phyloP scores from a whole-genome alignment of 2,329 filamentous ascomycete species.

The Septoria linicola region DNA sequence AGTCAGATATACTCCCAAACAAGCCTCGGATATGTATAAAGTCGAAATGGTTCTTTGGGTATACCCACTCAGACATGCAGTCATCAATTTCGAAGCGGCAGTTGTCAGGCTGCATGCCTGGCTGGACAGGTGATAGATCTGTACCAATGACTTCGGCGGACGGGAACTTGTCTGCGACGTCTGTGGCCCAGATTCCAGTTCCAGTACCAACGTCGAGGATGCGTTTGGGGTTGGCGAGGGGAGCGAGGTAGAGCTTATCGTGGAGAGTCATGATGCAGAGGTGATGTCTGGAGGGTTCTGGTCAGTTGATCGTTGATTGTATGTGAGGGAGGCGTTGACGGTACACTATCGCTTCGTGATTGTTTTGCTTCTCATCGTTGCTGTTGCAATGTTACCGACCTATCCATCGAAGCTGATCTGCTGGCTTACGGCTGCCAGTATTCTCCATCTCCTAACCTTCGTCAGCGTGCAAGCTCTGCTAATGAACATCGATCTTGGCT shows the following conservation, averaged over 20 bases:
- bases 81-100: constrained; percentile 49
- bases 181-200: constrained; percentile 44
- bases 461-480: constrained; percentile 1
- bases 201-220: constrained; percentile 50
- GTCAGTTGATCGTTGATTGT: neutral
- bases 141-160: constrained; percentile 40
- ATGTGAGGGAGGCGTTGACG: neutral
- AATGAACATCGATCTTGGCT: constrained; percentile 12
- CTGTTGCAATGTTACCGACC: neutral
- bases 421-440: constrained; percentile 36
- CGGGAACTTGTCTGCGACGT: constrained; percentile 37
- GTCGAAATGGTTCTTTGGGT: constrained; percentile 41
- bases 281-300: constrained; percentile 39
- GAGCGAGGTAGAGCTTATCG: constrained; percentile 35
- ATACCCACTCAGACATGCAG: constrained; percentile 42
- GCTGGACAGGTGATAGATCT: constrained; percentile 40
- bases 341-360: constrained; percentile 34
- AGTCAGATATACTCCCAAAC: constrained; percentile 44
- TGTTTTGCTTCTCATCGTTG: constrained; percentile 38
- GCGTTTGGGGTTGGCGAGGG: constrained; percentile 28
- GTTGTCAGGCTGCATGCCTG: constrained; percentile 39
- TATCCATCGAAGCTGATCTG: neutral
- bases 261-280: constrained; percentile 40
- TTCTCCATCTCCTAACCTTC: constrained; percentile 31
- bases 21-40: constrained; percentile 45